Percentiles rank a stretch among this genome's conserved stretches.
Conservation (phyloP, 176 grass and related monocot genomes). For the Triticum dicoccoides region DNA sequence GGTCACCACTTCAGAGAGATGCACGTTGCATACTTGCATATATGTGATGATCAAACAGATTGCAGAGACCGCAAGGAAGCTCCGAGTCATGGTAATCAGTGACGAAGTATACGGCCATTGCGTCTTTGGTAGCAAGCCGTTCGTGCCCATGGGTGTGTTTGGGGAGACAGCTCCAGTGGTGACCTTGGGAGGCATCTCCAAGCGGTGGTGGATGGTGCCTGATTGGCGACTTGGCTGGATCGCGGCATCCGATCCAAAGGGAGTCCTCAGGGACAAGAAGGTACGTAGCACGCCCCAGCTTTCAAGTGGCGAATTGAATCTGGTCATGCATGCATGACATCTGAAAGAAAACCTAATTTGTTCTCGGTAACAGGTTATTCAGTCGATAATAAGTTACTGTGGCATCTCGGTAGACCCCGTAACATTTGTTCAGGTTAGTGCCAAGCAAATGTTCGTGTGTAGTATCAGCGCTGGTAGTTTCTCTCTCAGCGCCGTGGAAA, state of each 20-base stretch:
- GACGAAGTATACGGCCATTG: conserved; percentile 74
- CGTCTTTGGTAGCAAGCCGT: conserved; percentile 59
- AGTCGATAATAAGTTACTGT: conserved; percentile 34
- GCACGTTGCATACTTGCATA: no score
- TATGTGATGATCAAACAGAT: conserved; percentile 24
- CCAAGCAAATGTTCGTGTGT: no score
- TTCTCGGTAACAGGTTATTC: conserved; percentile 32
- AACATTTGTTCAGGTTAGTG: conserved; percentile 45
- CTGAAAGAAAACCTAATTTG: not conserved
- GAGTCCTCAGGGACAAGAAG: conserved; percentile 56
- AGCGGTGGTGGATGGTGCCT: conserved; percentile 87
- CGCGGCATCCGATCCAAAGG: conserved; percentile 51
- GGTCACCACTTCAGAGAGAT: no score
- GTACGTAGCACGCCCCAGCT: not conserved
- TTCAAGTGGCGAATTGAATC: conserved; percentile 25
- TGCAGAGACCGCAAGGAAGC: conserved; percentile 58
- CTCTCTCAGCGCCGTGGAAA: no score
- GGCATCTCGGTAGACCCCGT: conserved; percentile 65
- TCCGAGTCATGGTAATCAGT: conserved; percentile 64
- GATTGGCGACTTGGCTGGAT: conserved; percentile 87
- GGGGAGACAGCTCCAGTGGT: conserved; percentile 54
- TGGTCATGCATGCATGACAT: not conserved
- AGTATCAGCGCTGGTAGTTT: no score
- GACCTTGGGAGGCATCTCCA: conserved; percentile 75
- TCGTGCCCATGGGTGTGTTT: conserved; percentile 65